Evolutionary conservation across 495 filamentous ascomycete genomes (phyloP), one percentile per base, ranked within the genome.

Genomic region (Xylaria venustula): DNA sequence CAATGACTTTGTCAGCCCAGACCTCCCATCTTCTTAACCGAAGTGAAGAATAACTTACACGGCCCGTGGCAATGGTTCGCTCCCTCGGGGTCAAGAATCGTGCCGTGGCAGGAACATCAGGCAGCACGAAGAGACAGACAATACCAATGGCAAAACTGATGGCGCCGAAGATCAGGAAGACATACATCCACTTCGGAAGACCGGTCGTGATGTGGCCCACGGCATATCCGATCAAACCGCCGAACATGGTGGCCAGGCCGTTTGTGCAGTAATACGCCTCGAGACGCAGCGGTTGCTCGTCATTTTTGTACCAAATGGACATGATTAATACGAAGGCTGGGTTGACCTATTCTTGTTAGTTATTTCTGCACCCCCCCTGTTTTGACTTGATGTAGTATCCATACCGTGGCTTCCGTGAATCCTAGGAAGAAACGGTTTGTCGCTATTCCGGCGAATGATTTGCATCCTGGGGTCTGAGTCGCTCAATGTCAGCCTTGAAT

Each of bases 271-370:
- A 85, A 61, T 81, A 85, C 0, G 78, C 69, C 46, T 78, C 82
- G 17, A 85, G 68, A 4, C 83, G 76, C 6, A 84, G 67, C 7
- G 82, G 82, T 58, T 86, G 83, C 52, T 86, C 83, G 6, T 73
- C 69, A 1, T 73, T 59, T 2, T 70, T 79, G 65, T 85, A 87
- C 82, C 81, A 86, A 73, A 84, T 83, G 11, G 77, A 74, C 73
- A 83, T 83, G 42, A 86, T 74, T 2, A 87, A 71, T 1, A 86
- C 77, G 57, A 87, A 83, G 0, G 78, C 82, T 0, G 85, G 85
- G 46, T 83, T 84, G 4, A 84, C 58, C 58, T 61, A n/a, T 5
- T 14, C 11, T 12, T 44, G 26, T 60, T 11, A 60, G 57, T 30
- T 44, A 20, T 23, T 4, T 14, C n/a, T n/a, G n/a, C n/a, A n/a